Conservation (phyloP, 1,139 yeast species). For the Pichia sp. region DNA sequence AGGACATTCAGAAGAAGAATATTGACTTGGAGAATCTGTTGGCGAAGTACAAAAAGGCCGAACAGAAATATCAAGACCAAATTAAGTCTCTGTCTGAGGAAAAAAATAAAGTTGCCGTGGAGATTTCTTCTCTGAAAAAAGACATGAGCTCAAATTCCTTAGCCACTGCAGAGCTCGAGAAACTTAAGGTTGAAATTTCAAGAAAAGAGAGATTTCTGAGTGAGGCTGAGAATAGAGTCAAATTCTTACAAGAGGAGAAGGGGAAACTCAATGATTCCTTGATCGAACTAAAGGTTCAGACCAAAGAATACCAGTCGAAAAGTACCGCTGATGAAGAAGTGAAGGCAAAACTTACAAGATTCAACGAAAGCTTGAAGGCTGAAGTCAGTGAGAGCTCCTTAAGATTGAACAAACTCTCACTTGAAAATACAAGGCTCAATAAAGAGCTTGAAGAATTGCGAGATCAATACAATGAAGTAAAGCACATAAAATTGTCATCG, state of each 20-base stretch:
- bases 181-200: slow-evolving; percentile 21
- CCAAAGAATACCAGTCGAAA: slow-evolving; percentile 35
- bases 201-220: slow-evolving; percentile 20
- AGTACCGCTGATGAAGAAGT: slow-evolving; percentile 32
- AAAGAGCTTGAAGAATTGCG: slow-evolving; percentile 47
- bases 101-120: slow-evolving; percentile 24
- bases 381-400: slow-evolving; percentile 30
- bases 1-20: slow-evolving; percentile 25
- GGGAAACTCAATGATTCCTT: slow-evolving; percentile 34
- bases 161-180: slow-evolving; percentile 26
- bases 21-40: slow-evolving; percentile 22
- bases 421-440: slow-evolving; percentile 45
- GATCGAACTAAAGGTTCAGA: slow-evolving; percentile 37
- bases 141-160: slow-evolving; percentile 31
- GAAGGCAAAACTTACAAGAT: slow-evolving; percentile 34
- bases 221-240: slow-evolving; percentile 28
- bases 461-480: slow-evolving; percentile 42
- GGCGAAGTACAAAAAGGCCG: slow-evolving; percentile 7
- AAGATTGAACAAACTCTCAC: slow-evolving; percentile 35
- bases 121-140: slow-evolving; percentile 14
- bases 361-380: slow-evolving; percentile 33
- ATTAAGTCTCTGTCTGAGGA: slow-evolving; percentile 22
- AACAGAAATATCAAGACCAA: slow-evolving; percentile 11
- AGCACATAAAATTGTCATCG: slow-evolving; percentile 41
- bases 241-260: slow-evolving; percentile 35